A percentile compares a stretch with the other conserved stretches of the same genome.
Evolutionary conservation across 2,329 filamentous ascomycete species (phyloP).

Genomic region (Verticillium nonalfalfae): DNA sequence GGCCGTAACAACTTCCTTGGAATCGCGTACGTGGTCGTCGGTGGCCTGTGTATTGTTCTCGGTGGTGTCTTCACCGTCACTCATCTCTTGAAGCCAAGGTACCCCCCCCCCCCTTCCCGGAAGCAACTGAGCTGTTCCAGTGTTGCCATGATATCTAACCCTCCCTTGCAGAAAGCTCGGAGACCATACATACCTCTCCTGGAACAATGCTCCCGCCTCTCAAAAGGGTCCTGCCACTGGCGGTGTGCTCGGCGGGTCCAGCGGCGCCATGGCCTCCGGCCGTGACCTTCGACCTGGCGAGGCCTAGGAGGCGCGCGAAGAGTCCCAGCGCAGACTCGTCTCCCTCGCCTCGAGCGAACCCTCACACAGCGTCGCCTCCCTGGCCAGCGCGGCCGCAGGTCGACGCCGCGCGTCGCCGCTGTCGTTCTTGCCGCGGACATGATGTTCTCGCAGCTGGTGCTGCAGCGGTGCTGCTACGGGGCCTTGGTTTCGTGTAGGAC

Average conservation of each 20-base stretch:
- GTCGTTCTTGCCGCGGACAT: not conserved
- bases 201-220: constrained; percentile 61
- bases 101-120: constrained; percentile 15
- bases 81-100: constrained; percentile 87
- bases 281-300: constrained; percentile 46
- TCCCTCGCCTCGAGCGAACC: not conserved
- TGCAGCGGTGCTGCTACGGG: not conserved
- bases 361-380: not conserved
- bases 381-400: not conserved
- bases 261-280: constrained; percentile 43
- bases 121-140: too few relatives aligned
- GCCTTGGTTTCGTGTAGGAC: too few relatives aligned
- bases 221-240: constrained; percentile 18
- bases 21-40: constrained; percentile 92
- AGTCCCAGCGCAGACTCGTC: constrained; percentile 9
- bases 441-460: not conserved
- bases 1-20: constrained; percentile 94
- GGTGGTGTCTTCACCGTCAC: constrained; percentile 84
- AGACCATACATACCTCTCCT: constrained; percentile 94
- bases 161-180: constrained; percentile 73
- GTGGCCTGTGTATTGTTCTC: constrained; percentile 84
- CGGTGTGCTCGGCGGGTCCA: constrained; percentile 32
- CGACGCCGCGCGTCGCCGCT: not conserved
- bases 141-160: not conserved
- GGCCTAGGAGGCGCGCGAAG: constrained; percentile 27